Percentiles rank a stretch among this genome's conserved stretches.
Conservation (phyloP, 257 asterid genomes). For the Solanum megistacrolobum region DNA sequence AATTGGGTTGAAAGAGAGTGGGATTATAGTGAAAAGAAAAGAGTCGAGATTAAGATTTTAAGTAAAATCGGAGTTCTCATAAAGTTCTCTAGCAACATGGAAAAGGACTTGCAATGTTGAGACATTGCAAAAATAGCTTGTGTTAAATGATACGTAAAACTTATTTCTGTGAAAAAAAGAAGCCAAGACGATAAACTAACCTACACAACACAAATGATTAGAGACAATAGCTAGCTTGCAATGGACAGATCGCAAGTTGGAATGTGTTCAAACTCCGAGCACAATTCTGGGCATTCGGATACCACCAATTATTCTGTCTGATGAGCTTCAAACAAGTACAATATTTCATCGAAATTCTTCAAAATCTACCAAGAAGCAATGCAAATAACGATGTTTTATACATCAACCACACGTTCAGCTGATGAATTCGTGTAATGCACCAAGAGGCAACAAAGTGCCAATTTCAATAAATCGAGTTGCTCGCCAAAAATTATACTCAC, state of each 20-base stretch:
- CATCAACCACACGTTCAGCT: not conserved
- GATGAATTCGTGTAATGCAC: not conserved
- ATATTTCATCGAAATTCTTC: not conserved
- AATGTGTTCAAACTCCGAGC: not conserved
- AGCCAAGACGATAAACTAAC: not conserved
- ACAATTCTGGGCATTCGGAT: not conserved
- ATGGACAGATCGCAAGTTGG: not conserved
- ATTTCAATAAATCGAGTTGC: not conserved
- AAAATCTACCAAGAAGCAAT: not conserved
- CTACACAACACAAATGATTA: not conserved
- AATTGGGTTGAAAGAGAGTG: not conserved
- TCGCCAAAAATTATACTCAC: not conserved
- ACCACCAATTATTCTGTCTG: not conserved
- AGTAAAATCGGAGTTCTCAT: not conserved
- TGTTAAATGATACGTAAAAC: not conserved
- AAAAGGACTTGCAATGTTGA: not conserved
- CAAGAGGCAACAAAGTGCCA: not conserved
- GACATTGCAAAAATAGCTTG: not conserved
- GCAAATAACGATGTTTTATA: not conserved
- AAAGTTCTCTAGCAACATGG: not conserved
- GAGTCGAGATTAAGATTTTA: not conserved
- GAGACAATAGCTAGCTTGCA: not conserved
- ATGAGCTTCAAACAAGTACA: not conserved
- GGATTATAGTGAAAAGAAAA: not conserved
- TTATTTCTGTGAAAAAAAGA: not conserved